These are phyloP conservation scores for Wickerhamiella shivajii DNA, from an alignment of 805 yeast species.

Conservation along the genomic window DNA sequence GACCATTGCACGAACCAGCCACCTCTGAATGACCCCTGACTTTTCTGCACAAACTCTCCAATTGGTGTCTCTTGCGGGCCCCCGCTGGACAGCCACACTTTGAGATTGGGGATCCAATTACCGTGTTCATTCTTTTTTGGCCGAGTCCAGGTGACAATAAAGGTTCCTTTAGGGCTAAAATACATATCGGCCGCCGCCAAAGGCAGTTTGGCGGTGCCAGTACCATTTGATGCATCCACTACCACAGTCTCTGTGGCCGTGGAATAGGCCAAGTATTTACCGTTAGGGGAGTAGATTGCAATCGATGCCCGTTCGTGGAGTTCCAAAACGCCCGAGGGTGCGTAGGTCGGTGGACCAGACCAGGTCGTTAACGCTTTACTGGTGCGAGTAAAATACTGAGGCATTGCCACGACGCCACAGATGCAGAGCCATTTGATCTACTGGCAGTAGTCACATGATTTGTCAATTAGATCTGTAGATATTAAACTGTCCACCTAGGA, in stretches of 20 bases:
- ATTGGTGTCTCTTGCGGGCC: constrained; percentile 28
- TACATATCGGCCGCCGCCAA: constrained; percentile 62
- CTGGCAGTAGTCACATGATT: too few species aligned
- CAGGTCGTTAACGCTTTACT: constrained; percentile 17
- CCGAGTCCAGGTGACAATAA: constrained; percentile 77
- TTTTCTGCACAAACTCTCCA: constrained; percentile 57
- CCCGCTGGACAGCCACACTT: constrained; percentile 45
- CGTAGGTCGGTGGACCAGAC: constrained; percentile 21
- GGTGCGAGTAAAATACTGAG: constrained; percentile 21
- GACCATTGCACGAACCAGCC: constrained; percentile 90
- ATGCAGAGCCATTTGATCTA: neutral
- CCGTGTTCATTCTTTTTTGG: constrained; percentile 62
- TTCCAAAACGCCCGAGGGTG: constrained; percentile 14
- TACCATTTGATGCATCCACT: constrained; percentile 40
- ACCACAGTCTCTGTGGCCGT: constrained; percentile 47
- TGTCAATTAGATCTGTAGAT: too few species aligned
- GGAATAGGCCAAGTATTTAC: constrained; percentile 55
- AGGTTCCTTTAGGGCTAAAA: constrained; percentile 81
- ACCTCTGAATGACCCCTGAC: constrained; percentile 36
- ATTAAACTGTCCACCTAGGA: constrained; percentile 17
- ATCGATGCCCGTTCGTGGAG: constrained; percentile 24
- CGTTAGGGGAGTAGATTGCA: constrained; percentile 54
- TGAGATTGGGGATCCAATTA: constrained; percentile 64
- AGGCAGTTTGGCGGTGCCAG: constrained; percentile 34
- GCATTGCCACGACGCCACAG: constrained; percentile 13